Evolutionary conservation across 1,139 yeast genomes (phyloP).

Genomic region (Kodamaea arcana): DNA sequence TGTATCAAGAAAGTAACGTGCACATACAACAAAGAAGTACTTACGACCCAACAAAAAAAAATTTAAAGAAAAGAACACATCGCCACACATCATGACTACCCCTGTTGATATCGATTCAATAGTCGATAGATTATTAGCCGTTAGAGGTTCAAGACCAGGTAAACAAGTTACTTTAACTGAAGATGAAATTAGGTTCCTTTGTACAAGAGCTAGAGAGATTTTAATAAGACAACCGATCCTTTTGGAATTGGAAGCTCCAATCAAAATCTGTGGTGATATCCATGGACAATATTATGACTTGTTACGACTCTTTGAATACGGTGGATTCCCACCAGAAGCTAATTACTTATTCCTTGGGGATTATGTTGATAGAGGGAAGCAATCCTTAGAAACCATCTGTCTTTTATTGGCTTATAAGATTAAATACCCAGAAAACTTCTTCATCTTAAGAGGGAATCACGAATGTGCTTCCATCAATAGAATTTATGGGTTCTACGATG

Average conservation of each 20-base stretch:
- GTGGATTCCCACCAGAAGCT: slow-evolving; percentile 99
- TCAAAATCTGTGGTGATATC: slow-evolving; percentile 91
- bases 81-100: slow-evolving; percentile 6
- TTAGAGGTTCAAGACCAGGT: slow-evolving; percentile 97
- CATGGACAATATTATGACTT: slow-evolving; percentile 98
- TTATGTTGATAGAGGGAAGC: slow-evolving; percentile 97
- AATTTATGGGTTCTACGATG: slow-evolving; percentile 96
- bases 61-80: slow-evolving; percentile 2
- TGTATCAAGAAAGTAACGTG: too few relatives aligned
- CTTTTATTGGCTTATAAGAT: slow-evolving; percentile 89
- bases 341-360: slow-evolving; percentile 93
- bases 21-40: too few relatives aligned
- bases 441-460: slow-evolving; percentile 92
- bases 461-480: slow-evolving; percentile 97
- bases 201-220: slow-evolving; percentile 97
- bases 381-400: slow-evolving; percentile 91
- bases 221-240: slow-evolving; percentile 96
- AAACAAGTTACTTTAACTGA: slow-evolving; percentile 92
- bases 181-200: slow-evolving; percentile 88
- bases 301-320: slow-evolving; percentile 91
- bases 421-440: slow-evolving; percentile 95
- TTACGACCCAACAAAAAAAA: slow-evolving; percentile 1
- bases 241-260: slow-evolving; percentile 94
- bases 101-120: slow-evolving; percentile 91
- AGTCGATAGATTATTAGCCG: slow-evolving; percentile 94